A percentile compares a stretch with the other conserved stretches of the same genome.
Conservation (phyloP, 2,329 filamentous ascomycete genomes). For the Thielaviopsis ethacetica region DNA sequence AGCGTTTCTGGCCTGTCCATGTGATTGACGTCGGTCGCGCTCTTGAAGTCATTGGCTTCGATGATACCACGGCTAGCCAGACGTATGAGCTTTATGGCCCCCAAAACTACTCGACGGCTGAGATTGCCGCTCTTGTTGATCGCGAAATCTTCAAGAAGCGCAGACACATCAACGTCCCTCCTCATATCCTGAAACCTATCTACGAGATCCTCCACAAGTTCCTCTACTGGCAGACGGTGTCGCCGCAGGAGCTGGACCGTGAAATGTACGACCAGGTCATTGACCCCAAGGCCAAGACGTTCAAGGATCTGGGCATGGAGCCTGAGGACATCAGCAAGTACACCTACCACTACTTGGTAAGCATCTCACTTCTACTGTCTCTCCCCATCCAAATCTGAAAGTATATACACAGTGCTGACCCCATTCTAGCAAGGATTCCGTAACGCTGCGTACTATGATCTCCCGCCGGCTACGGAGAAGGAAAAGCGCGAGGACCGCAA, state of each 20-base stretch:
- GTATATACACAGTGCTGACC: slow-evolving; percentile 18
- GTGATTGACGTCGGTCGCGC: slow-evolving; percentile 83
- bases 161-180: slow-evolving; percentile 82
- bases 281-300: slow-evolving; percentile 83
- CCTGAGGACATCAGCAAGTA: slow-evolving; percentile 72
- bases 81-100: slow-evolving; percentile 93
- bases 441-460: slow-evolving; percentile 75
- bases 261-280: slow-evolving; percentile 90
- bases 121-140: slow-evolving; percentile 79
- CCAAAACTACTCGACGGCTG: slow-evolving; percentile 74
- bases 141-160: slow-evolving; percentile 82
- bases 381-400: background rate
- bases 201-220: slow-evolving; percentile 61
- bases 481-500: slow-evolving; percentile 93
- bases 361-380: slow-evolving; percentile 18
- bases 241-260: slow-evolving; percentile 72
- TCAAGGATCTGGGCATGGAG: slow-evolving; percentile 82
- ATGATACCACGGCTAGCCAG: slow-evolving; percentile 77
- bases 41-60: slow-evolving; percentile 76
- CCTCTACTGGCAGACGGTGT: slow-evolving; percentile 79
- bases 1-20: slow-evolving; percentile 84
- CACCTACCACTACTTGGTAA: slow-evolving; percentile 86
- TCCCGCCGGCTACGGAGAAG: slow-evolving; percentile 85
- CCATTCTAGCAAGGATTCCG: slow-evolving; percentile 65
- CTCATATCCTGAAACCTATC: slow-evolving; percentile 57